phyloP scores from a whole-genome alignment of 305 asterid species.

The Andrographis paniculata region DNA sequence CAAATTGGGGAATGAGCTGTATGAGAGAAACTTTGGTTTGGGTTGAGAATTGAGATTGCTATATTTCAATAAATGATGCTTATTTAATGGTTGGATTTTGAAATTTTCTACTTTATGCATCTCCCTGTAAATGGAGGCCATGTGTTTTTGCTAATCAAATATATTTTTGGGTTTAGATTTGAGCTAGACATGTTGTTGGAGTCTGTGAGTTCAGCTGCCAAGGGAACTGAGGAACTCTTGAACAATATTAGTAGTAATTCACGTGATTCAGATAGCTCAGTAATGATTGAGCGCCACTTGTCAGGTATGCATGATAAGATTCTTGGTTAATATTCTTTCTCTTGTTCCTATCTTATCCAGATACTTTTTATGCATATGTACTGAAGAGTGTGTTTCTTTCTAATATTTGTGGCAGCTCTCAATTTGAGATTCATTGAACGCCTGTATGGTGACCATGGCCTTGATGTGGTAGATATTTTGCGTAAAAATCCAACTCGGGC shows the following conservation, averaged over 20 bases:
- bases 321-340: conserved; percentile 13
- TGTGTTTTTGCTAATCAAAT: conserved; percentile 16
- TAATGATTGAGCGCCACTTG: conserved; percentile 70
- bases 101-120: conserved; percentile 3
- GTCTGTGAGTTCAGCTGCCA: conserved; percentile 77
- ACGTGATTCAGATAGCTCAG: conserved; percentile 46
- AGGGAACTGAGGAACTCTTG: conserved; percentile 81
- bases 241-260: conserved; percentile 55
- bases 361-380: conserved; percentile 7
- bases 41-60: conserved; percentile 7
- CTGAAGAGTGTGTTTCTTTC: conserved; percentile 19
- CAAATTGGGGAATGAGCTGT: neutral
- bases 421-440: conserved; percentile 96
- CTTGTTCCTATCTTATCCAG: conserved; percentile 13
- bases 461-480: conserved; percentile 89
- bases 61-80: conserved; percentile 3
- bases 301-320: conserved; percentile 50
- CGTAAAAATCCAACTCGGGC: conserved; percentile 77
- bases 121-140: conserved; percentile 1
- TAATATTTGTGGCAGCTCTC: conserved; percentile 44
- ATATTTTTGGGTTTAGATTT: conserved; percentile 44
- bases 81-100: conserved; percentile 12
- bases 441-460: conserved; percentile 98
- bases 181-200: conserved; percentile 98
- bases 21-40: neutral